Evolutionary conservation across 768 basidiomycete species (phyloP).

Genomic region (Paxillus involutus): DNA sequence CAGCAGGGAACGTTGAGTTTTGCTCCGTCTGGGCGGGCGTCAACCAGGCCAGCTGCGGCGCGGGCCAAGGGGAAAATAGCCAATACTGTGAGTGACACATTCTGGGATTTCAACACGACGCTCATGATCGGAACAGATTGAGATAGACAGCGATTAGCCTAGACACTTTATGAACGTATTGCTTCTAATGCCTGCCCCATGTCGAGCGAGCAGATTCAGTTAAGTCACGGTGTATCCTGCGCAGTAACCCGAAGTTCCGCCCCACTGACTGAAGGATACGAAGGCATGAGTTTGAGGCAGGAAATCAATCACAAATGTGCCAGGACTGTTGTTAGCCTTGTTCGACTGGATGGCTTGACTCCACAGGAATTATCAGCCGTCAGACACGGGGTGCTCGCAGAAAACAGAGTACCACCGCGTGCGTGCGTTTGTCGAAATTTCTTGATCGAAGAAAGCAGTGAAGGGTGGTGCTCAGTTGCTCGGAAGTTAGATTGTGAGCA

Average conservation of each 20-base stretch:
- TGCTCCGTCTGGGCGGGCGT: constrained; percentile 53
- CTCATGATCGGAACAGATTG: constrained; percentile 3
- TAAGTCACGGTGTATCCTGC: neutral
- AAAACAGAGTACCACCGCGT: neutral
- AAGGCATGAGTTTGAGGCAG: neutral
- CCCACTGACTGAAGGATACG: neutral
- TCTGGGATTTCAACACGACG: neutral
- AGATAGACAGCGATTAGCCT: constrained; percentile 31
- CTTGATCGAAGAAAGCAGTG: too few species aligned
- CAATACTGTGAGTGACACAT: constrained; percentile 33
- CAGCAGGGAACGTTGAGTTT: constrained; percentile 58
- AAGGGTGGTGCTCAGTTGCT: too few species aligned
- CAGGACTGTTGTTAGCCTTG: too few species aligned
- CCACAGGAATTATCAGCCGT: too few species aligned
- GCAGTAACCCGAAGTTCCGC: too few species aligned
- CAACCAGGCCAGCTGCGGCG: constrained; percentile 67
- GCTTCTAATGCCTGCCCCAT: neutral
- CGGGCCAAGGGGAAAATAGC: constrained; percentile 66
- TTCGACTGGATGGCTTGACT: too few species aligned
- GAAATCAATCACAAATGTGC: too few species aligned
- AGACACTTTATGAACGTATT: neutral
- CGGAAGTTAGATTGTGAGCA: too few species aligned
- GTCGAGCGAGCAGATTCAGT: neutral
- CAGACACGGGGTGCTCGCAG: neutral
- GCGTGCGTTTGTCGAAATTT: too few species aligned